Evolutionary conservation across 768 basidiomycete genomes (phyloP), one percentile per base, ranked within the genome.

Genomic region (Hirschioporus abietinus): DNA sequence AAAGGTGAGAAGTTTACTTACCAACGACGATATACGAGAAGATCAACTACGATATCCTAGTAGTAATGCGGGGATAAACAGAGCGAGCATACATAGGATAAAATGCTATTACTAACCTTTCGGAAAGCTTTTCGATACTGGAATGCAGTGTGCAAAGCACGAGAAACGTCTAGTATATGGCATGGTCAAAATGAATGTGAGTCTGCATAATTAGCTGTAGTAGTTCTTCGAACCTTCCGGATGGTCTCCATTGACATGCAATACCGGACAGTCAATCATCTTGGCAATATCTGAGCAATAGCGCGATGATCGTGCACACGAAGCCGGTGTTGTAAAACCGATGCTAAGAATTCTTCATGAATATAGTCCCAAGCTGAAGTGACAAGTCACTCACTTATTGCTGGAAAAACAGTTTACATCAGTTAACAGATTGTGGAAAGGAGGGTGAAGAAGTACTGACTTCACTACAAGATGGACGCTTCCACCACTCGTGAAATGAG

Each of bases 211-310:
- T n/a, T n/a, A n/a, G n/a, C 6, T 60, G 7, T 63, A 60, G 20
- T n/a, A 23, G n/a, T 25, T 35, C 18, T 25, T 58, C 66, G 63
- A 60, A 79, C 92, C 92, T 83, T 96, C 93, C 0, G 93, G 93
- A 74, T 90, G 80, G 74, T 97, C 95, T 6, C 95, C 95, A 69
- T 96, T 97, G 67, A 95, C 93, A 68, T 96, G 95, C 23, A 96
- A 74, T 4, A 96, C 86, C 0, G 95, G 95, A 0, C 92, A 88
- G 66, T 92, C 89, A 70, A 95, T 89, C 90, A 92, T 93, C 78
- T 96, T 96, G 6, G 90, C 92, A 42, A 92, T 79, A 73, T 94
- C 93, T 0, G 92, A 92, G 72, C 92, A 95, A 72, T 97, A 97
- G 35, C 91, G 73, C 0, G 91, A 93, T 0, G 94, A 95, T 7